Percentiles rank a stretch among this genome's conserved stretches.
phyloP scores from a whole-genome alignment of 768 basidiomycete species.

The Xerocomus potaroensis region DNA sequence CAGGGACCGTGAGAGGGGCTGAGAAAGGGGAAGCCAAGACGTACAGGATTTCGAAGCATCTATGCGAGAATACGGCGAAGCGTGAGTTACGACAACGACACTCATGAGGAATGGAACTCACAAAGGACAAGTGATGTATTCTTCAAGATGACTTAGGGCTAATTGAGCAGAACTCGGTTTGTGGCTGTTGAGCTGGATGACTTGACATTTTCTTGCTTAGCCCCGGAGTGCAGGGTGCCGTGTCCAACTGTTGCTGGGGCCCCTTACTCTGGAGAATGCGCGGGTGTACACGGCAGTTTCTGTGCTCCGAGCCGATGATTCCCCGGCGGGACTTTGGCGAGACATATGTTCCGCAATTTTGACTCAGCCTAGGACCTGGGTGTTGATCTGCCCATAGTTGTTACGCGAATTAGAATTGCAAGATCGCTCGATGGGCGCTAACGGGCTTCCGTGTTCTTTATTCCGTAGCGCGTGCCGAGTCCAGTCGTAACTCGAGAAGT shows the following conservation, averaged over 20 bases:
- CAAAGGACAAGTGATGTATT: slow-evolving; percentile 63
- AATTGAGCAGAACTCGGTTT: slow-evolving; percentile 31
- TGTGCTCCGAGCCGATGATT: not conserved
- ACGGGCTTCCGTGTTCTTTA: slow-evolving; percentile 10
- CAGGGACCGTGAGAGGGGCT: slow-evolving; percentile 3
- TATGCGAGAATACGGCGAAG: slow-evolving; percentile 23
- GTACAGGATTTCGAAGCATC: slow-evolving; percentile 61
- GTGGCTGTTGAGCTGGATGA: slow-evolving; percentile 37
- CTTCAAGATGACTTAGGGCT: slow-evolving; percentile 52
- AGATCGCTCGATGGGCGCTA: not conserved
- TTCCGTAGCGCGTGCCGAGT: not conserved
- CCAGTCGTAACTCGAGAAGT: not conserved
- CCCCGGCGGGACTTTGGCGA: not conserved
- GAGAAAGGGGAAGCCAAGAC: slow-evolving; percentile 7
- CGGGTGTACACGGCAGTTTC: slow-evolving; percentile 28
- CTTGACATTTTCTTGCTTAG: slow-evolving; percentile 42
- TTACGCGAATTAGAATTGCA: slow-evolving; percentile 7
- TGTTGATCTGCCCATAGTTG: slow-evolving; percentile 10
- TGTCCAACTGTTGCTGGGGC: slow-evolving; percentile 38
- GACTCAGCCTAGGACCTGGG: slow-evolving; percentile 1
- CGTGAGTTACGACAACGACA: slow-evolving; percentile 9
- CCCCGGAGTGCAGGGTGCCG: slow-evolving; percentile 36
- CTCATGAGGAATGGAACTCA: slow-evolving; percentile 32
- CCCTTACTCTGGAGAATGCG: slow-evolving; percentile 38
- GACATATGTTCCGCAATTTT: not conserved